Conservation (phyloP, 768 basidiomycete species). For the Baorangia bicolor region DNA sequence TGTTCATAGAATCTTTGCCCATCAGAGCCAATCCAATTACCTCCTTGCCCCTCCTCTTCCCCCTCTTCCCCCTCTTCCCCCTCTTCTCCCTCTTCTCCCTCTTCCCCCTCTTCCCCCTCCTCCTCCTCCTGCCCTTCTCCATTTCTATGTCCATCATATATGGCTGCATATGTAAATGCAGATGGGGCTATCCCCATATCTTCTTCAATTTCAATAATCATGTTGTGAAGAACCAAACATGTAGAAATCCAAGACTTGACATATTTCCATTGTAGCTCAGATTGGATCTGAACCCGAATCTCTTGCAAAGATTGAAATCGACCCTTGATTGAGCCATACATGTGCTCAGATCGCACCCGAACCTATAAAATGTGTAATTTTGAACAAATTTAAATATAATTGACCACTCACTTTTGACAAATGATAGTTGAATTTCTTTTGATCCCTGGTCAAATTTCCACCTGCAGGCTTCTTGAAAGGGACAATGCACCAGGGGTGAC, state of each 20-base stretch:
- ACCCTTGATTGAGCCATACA: constrained; percentile 10
- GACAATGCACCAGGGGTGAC: constrained; percentile 20
- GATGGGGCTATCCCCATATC: not conserved
- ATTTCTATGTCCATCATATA: not conserved
- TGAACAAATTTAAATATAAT: too few relatives aligned
- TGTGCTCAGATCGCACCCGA: constrained; percentile 1
- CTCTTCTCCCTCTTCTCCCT: not conserved
- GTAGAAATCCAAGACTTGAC: not conserved
- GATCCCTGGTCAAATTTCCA: constrained; percentile 7
- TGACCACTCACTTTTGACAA: too few relatives aligned
- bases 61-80: not conserved
- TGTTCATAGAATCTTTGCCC: too few relatives aligned
- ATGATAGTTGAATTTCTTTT: too few relatives aligned
- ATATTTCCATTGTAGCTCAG: not conserved
- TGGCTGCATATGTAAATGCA: not conserved
- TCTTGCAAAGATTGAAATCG: constrained; percentile 7
- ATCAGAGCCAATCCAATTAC: too few relatives aligned
- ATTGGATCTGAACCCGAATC: constrained; percentile 6
- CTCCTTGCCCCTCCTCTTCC: too few relatives aligned
- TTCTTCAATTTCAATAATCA: constrained; percentile 11
- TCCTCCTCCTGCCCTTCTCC: not conserved
- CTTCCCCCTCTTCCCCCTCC: not conserved
- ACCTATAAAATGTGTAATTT: too few relatives aligned
- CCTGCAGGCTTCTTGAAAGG: constrained; percentile 22
- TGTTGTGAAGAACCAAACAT: constrained; percentile 10